Conservation (phyloP, 129 eudicot genomes). For the Heracleum sosnowskyi region DNA sequence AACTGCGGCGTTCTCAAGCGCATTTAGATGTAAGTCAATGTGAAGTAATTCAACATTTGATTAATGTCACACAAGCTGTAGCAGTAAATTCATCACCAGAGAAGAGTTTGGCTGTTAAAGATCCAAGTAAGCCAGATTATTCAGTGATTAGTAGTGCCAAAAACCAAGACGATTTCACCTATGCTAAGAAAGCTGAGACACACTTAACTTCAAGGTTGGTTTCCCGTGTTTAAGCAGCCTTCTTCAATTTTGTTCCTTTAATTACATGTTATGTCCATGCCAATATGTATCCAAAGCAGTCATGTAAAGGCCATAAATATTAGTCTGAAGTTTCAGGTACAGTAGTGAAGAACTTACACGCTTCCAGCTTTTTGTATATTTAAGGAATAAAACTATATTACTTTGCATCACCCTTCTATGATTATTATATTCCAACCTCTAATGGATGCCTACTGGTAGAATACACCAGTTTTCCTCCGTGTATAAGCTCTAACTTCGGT, state of each 20-base stretch:
- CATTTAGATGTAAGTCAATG: slow-evolving; percentile 72
- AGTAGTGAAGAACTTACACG: not conserved
- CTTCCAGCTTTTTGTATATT: not conserved
- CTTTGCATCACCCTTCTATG: not conserved
- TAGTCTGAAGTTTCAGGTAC: not conserved
- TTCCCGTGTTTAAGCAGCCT: not conserved
- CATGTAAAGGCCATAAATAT: not conserved
- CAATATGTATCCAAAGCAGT: not conserved
- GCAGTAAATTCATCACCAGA: slow-evolving; percentile 51
- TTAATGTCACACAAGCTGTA: slow-evolving; percentile 72
- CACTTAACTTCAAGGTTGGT: slow-evolving; percentile 55
- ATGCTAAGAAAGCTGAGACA: slow-evolving; percentile 27
- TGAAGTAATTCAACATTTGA: slow-evolving; percentile 86
- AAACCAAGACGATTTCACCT: slow-evolving; percentile 30
- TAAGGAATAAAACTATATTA: not conserved
- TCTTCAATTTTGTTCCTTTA: not conserved
- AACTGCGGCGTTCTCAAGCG: slow-evolving; percentile 82
- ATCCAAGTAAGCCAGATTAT: slow-evolving; percentile 33
- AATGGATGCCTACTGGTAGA: not conserved
- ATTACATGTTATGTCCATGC: not conserved
- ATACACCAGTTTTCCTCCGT: not conserved
- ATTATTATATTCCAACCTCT: not conserved
- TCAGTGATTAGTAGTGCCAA: slow-evolving; percentile 29
- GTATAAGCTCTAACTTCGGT: not conserved
- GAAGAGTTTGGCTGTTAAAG: slow-evolving; percentile 39